A percentile compares a stretch with the other conserved stretches of the same genome.
phyloP scores from a whole-genome alignment of 139 green algal genomes.

The Micromonas pusilla region DNA sequence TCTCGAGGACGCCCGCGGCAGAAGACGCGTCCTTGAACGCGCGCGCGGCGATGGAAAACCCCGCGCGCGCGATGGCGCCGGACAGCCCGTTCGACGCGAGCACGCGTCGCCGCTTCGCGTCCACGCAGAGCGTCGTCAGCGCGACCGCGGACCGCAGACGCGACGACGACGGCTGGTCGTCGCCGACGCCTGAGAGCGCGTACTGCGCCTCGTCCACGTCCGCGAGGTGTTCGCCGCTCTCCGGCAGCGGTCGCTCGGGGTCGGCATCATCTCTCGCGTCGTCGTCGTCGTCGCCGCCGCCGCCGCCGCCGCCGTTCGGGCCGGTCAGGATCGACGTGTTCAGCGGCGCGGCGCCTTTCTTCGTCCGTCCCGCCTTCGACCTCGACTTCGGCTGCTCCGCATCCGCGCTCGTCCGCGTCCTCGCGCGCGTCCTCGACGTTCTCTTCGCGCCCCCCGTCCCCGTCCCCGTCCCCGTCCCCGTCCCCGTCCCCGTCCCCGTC shows the following conservation, averaged over 20 bases:
- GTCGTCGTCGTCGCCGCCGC: not conserved
- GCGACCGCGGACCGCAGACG: not conserved
- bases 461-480: not conserved
- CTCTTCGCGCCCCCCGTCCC: not conserved
- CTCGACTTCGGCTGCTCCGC: no score
- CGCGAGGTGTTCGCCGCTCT: not conserved
- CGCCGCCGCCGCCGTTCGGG: no score
- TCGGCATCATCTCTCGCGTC: not conserved
- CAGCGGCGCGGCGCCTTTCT: not conserved
- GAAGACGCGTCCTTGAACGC: no score
- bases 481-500: not conserved
- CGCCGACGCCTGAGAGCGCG: not conserved
- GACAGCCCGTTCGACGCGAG: not conserved
- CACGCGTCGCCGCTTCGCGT: not conserved
- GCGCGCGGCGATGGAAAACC: no score
- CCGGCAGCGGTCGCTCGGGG: not conserved
- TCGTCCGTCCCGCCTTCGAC: not conserved
- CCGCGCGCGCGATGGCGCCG: no score
- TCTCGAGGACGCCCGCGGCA: no score
- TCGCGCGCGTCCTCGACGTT: constrained; percentile 1
- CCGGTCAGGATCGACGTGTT: no score
- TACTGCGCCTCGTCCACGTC: constrained; percentile 11
- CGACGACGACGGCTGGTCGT: no score
- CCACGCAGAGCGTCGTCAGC: not conserved
- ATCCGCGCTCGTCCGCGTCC: constrained; percentile 24